Conservation (phyloP, 495 filamentous ascomycete species). For the Trichoderma parareesei region DNA sequence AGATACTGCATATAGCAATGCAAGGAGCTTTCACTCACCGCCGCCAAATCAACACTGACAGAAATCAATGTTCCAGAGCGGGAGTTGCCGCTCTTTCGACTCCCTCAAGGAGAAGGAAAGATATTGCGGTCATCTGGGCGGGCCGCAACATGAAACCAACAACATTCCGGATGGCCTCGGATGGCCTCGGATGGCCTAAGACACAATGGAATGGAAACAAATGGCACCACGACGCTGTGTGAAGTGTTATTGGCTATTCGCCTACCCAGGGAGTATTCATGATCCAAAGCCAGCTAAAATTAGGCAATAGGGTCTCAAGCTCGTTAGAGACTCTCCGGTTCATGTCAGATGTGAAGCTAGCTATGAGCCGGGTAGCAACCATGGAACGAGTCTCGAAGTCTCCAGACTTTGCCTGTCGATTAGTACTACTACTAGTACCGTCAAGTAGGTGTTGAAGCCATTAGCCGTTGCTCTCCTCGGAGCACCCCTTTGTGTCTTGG, state of each 20-base stretch:
- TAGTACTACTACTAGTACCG: not conserved
- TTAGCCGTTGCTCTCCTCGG: not conserved
- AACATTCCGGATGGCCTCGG: not conserved
- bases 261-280: not conserved
- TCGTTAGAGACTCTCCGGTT: too few relatives aligned
- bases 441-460: not conserved
- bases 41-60: too few relatives aligned
- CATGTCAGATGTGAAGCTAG: not conserved
- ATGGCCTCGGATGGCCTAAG: not conserved
- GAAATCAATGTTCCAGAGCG: too few relatives aligned
- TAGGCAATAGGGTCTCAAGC: too few relatives aligned
- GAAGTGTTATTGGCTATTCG: not conserved
- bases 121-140: not conserved
- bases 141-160: not conserved
- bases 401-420: not conserved
- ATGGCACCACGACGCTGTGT: not conserved
- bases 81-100: not conserved
- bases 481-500: not conserved
- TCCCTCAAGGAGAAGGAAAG: not conserved
- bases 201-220: not conserved
- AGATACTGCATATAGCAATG: too few relatives aligned
- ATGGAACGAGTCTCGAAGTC: not conserved
- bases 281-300: not conserved
- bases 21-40: too few relatives aligned
- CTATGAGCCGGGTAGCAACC: not conserved